Conservation (phyloP, 805 yeast species). For the Lachancea lanzarotensis region DNA sequence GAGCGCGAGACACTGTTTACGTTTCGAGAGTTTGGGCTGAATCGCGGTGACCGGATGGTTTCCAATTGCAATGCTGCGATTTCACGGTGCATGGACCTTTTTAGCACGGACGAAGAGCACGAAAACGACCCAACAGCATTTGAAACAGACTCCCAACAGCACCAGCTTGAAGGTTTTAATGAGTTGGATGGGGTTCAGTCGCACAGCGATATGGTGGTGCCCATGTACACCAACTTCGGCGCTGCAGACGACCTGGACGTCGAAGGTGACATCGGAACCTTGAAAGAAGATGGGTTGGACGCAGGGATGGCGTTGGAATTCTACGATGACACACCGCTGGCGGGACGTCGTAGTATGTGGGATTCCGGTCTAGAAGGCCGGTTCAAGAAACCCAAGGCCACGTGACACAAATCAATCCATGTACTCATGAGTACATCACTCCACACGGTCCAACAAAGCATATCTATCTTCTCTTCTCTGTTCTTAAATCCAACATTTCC, state of each 20-base stretch:
- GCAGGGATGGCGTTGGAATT: conserved; percentile 27
- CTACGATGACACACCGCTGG: conserved; percentile 9
- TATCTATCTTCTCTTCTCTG: neutral
- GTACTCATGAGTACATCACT: too few relatives aligned
- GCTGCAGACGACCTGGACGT: conserved; percentile 27
- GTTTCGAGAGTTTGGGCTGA: conserved; percentile 34
- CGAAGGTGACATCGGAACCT: conserved; percentile 11
- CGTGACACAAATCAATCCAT: too few relatives aligned
- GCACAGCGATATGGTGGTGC: too few relatives aligned
- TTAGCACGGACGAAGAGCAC: conserved; percentile 12
- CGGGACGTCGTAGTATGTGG: conserved; percentile 11
- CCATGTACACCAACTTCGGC: conserved; percentile 18
- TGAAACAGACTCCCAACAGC: too few relatives aligned
- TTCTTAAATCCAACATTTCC: conserved; percentile 8
- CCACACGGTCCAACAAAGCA: neutral
- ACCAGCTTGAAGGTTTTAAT: too few relatives aligned
- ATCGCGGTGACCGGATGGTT: conserved; percentile 37
- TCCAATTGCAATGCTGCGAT: conserved; percentile 34
- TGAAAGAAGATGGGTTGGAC: conserved; percentile 13
- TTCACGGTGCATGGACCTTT: conserved; percentile 31
- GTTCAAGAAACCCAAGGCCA: neutral
- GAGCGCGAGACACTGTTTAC: conserved; percentile 34
- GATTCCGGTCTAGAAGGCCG: neutral
- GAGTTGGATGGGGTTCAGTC: too few relatives aligned
- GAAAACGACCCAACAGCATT: conserved; percentile 8